A percentile compares a stretch with the other conserved stretches of the same genome.
phyloP scores from a whole-genome alignment of 345 rosid species.

The Conringia planisiliqua region DNA sequence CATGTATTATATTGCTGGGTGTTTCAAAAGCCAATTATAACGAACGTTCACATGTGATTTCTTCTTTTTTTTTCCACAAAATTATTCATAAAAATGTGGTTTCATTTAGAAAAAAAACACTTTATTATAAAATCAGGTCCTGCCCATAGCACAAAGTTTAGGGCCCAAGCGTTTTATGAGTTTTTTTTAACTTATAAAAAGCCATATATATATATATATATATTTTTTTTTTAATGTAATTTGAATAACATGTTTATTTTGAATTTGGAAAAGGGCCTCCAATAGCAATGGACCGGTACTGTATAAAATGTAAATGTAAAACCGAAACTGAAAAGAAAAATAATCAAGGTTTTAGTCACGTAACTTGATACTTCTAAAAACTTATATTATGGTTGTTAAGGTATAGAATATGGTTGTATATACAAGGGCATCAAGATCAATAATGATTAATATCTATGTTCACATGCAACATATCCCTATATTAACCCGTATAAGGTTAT shows the following conservation, averaged over 20 bases:
- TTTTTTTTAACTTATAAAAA: no score
- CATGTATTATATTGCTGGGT: no score
- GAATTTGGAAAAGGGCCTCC: no score
- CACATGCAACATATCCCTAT: neutral
- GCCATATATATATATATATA: no score
- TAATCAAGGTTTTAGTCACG: neutral
- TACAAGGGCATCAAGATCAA: neutral
- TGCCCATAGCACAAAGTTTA: no score
- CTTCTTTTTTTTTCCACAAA: no score
- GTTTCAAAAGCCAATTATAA: neutral
- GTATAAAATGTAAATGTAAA: neutral
- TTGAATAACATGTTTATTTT: no score
- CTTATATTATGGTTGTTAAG: neutral
- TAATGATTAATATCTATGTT: neutral
- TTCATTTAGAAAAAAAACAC: neutral
- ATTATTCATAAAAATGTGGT: no score
- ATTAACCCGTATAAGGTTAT: neutral
- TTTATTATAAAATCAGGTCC: no score
- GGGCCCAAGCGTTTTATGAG: no score
- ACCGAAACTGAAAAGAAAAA: neutral
- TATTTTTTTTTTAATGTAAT: no score
- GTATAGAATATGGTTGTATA: neutral
- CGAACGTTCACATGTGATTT: neutral
- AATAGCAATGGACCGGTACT: no score
- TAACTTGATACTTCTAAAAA: neutral